Conservation (phyloP, 1,284 basidiomycete genomes). For the Ceratobasidium theobromae region DNA sequence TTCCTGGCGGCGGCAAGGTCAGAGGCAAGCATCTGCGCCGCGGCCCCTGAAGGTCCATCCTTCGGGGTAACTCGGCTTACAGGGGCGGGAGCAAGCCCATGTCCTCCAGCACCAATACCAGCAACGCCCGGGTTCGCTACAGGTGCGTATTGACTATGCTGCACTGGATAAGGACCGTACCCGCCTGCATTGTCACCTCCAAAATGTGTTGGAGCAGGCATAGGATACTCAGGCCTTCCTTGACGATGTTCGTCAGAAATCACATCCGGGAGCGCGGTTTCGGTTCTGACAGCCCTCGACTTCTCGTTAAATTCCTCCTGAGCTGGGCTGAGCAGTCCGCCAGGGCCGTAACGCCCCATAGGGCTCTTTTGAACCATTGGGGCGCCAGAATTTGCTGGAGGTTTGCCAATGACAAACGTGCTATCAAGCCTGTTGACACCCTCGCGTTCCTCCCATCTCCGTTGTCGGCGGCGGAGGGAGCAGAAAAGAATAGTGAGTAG, state of each 20-base stretch:
- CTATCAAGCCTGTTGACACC: slow-evolving; percentile 7
- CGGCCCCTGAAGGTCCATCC: neutral
- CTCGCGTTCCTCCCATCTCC: slow-evolving; percentile 15
- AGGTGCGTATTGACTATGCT: neutral
- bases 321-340: slow-evolving; percentile 2
- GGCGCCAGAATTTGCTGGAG: neutral
- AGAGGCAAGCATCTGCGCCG: neutral
- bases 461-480: slow-evolving; percentile 23
- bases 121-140: slow-evolving; percentile 27
- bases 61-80: neutral
- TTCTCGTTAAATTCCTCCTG: slow-evolving; percentile 4
- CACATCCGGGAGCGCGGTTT: slow-evolving; percentile 19
- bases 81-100: neutral
- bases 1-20: neutral
- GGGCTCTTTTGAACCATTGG: neutral
- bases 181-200: neutral
- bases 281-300: slow-evolving; percentile 15
- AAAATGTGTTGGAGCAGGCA: neutral
- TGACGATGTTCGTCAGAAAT: slow-evolving; percentile 18
- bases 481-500: slow-evolving; percentile 11
- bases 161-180: neutral
- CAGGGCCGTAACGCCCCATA: neutral
- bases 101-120: slow-evolving; percentile 24
- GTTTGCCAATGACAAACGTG: neutral
- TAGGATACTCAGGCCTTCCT: slow-evolving; percentile 11